phyloP scores from a whole-genome alignment of 2,329 filamentous ascomycete species.

The Colletotrichum spaethianum region DNA sequence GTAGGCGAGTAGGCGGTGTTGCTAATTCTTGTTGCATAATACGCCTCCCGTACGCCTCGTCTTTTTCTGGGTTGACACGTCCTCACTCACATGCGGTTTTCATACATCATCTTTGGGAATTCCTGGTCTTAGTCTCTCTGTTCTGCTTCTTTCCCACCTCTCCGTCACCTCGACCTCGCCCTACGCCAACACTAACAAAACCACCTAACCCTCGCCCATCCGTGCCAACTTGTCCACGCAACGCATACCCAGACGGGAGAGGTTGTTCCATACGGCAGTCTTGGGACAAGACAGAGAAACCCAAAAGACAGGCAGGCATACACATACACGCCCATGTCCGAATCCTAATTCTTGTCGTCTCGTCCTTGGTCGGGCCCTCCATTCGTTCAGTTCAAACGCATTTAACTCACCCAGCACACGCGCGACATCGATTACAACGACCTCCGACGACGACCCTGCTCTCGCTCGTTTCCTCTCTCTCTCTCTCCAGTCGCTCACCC shows the following conservation, averaged over 20 bases:
- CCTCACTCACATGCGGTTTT: constrained; percentile 21
- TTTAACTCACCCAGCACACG: constrained; percentile 13
- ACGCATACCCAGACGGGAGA: background rate
- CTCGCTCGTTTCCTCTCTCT: background rate
- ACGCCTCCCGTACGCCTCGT: constrained; percentile 32
- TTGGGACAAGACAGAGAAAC: background rate
- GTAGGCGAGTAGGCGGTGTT: constrained; percentile 28
- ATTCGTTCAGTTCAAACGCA: constrained; percentile 24
- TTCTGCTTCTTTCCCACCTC: background rate
- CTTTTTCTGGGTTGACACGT: constrained; percentile 27
- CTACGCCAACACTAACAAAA: background rate
- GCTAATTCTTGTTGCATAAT: constrained; percentile 38
- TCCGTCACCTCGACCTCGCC: constrained; percentile 1
- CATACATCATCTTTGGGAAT: constrained; percentile 33
- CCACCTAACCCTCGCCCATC: background rate
- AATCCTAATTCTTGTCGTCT: constrained; percentile 18
- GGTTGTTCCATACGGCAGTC: background rate
- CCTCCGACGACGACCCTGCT: background rate
- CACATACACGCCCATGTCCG: constrained; percentile 2
- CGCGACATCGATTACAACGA: background rate
- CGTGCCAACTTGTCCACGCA: background rate
- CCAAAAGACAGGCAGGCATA: background rate
- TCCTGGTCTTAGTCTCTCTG: background rate
- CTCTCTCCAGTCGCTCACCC: background rate
- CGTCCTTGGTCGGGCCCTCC: constrained; percentile 5